phyloP scores from a whole-genome alignment of 768 basidiomycete genomes.

The Lyophyllum shimeji region DNA sequence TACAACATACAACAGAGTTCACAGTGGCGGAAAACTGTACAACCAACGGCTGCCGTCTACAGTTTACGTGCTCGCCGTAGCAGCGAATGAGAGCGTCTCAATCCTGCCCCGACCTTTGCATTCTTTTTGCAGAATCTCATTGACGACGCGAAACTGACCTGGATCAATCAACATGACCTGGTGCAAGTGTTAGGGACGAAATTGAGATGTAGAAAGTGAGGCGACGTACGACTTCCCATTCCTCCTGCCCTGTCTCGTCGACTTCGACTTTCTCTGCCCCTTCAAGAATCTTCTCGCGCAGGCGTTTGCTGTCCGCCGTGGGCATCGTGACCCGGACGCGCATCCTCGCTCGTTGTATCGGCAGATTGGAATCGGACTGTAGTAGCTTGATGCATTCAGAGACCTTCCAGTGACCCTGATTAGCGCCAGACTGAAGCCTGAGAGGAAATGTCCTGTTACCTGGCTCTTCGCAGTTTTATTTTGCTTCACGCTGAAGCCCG shows the following conservation, averaged over 20 bases:
- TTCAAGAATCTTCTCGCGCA: constrained; percentile 71
- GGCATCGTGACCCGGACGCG: constrained; percentile 83
- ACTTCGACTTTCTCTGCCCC: constrained; percentile 83
- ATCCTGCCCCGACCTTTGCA: constrained; percentile 85
- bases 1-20: constrained; percentile 3
- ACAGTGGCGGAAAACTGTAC: no score
- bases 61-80: constrained; percentile 41
- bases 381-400: constrained; percentile 85
- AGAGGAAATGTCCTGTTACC: constrained; percentile 37
- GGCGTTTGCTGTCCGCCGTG: constrained; percentile 55
- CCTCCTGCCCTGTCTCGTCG: constrained; percentile 66
- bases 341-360: constrained; percentile 94
- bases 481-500: constrained; percentile 86
- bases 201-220: not conserved
- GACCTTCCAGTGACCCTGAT: constrained; percentile 46
- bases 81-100: constrained; percentile 78
- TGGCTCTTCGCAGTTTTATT: constrained; percentile 95
- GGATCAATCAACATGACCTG: constrained; percentile 94
- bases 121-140: constrained; percentile 88
- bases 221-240: constrained; percentile 83
- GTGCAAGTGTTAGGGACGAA: constrained; percentile 3
- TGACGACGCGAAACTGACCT: constrained; percentile 83
- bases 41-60: no score
- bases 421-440: not conserved
- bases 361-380: constrained; percentile 80